These are phyloP conservation scores for Barbatosphaeria neglecta DNA, from an alignment of 495 filamentous ascomycete genomes.

Conservation along the genomic window DNA sequence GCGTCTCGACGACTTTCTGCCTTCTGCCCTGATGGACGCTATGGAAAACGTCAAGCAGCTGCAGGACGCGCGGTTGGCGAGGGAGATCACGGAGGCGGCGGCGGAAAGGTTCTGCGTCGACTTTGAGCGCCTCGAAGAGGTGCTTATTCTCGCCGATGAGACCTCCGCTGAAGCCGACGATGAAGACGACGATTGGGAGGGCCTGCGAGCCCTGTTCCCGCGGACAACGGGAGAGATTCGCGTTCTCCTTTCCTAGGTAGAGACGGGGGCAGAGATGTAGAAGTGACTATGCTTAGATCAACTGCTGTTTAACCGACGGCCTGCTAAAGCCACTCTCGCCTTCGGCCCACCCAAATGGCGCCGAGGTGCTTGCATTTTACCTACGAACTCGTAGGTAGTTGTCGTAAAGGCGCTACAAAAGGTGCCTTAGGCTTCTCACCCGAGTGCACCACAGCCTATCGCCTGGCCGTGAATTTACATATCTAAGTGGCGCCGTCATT, in stretches of 20 bases:
- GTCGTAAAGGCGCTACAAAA: too few relatives aligned
- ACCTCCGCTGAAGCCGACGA: conserved; percentile 21
- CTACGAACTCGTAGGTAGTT: too few relatives aligned
- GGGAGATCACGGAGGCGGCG: conserved; percentile 70
- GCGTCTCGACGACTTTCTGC: conserved; percentile 79
- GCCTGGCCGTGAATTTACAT: too few relatives aligned
- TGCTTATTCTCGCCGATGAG: conserved; percentile 35
- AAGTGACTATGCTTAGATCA: not conserved
- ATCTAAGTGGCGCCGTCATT: too few relatives aligned
- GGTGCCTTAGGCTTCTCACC: too few relatives aligned
- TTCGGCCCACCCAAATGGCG: too few relatives aligned
- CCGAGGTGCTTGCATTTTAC: too few relatives aligned
- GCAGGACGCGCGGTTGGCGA: conserved; percentile 54
- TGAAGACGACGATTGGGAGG: conserved; percentile 27
- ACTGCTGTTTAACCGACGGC: too few relatives aligned
- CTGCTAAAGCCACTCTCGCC: too few relatives aligned
- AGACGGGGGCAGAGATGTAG: not conserved
- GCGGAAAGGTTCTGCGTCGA: conserved; percentile 79
- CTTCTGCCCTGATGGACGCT: conserved; percentile 86
- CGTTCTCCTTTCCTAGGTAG: conserved; percentile 50
- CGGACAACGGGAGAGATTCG: conserved; percentile 77
- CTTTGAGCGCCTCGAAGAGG: conserved; percentile 77
- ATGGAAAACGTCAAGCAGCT: conserved; percentile 65
- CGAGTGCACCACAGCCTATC: too few relatives aligned
- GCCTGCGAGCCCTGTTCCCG: conserved; percentile 60